These are phyloP conservation scores for Aspergillus versicolor DNA, from an alignment of 2,329 filamentous ascomycete species.

Conservation along the genomic window DNA sequence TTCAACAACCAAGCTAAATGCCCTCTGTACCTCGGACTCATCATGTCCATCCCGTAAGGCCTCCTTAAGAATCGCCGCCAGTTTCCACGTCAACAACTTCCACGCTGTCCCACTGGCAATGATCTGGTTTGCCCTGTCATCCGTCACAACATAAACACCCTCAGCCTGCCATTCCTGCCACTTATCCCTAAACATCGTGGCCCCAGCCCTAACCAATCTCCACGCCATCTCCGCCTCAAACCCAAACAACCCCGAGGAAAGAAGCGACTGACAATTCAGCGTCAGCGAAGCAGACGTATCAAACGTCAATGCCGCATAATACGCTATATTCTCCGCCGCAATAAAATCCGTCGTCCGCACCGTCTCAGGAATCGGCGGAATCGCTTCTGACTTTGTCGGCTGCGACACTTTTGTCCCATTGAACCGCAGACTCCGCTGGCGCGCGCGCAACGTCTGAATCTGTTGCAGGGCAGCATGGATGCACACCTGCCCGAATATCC, in stretches of 20 bases:
- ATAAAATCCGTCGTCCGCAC: slow-evolving; percentile 35
- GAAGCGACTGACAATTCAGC: slow-evolving; percentile 40
- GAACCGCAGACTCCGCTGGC: slow-evolving; percentile 42
- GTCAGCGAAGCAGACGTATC: slow-evolving; percentile 45
- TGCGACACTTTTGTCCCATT: slow-evolving; percentile 42
- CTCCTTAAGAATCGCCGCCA: slow-evolving; percentile 31
- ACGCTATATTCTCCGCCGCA: slow-evolving; percentile 39
- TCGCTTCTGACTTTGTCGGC: slow-evolving; percentile 9
- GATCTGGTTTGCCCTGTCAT: slow-evolving; percentile 23
- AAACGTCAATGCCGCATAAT: slow-evolving; percentile 45
- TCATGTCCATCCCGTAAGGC: slow-evolving; percentile 32
- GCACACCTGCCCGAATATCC: slow-evolving; percentile 42
- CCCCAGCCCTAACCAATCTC: slow-evolving; percentile 27
- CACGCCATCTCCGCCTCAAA: slow-evolving; percentile 27
- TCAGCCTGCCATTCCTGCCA: slow-evolving; percentile 26
- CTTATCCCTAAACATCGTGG: slow-evolving; percentile 27
- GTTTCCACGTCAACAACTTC: slow-evolving; percentile 31
- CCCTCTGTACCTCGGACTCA: slow-evolving; percentile 26
- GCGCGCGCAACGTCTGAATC: slow-evolving; percentile 40
- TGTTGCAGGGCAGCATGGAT: slow-evolving; percentile 45
- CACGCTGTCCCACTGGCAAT: slow-evolving; percentile 28
- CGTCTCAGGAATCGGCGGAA: slow-evolving; percentile 19
- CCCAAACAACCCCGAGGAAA: slow-evolving; percentile 40
- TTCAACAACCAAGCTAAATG: slow-evolving; percentile 26
- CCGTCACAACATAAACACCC: slow-evolving; percentile 26